Base-by-base conservation (phyloP, 108 stramenopile species). In the Nitzschia putrida region DNA sequence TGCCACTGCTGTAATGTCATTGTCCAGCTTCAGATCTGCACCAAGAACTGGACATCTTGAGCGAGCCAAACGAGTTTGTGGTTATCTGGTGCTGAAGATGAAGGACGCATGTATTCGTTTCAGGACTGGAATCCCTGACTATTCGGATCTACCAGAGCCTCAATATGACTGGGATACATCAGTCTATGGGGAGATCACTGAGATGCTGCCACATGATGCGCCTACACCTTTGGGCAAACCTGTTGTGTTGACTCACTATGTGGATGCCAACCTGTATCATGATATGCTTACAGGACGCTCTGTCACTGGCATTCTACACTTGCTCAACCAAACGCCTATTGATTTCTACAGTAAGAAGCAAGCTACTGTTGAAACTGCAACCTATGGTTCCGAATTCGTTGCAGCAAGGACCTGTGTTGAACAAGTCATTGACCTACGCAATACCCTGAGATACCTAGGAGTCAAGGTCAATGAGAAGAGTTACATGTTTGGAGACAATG, bases 221-320 rank as follows among this genome's bases (percentile, higher is more conserved):
- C 76, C 76, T 22, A 16, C n/a, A 11, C 70, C 80, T n/a, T 41
- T 61, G 8, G 74, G 74, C 12, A 66, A 59, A 26, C 6, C 29
- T 9, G 71, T 80, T 8, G 22, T 49, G 0, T 0, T 66, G 29
- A 71, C 49, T 7, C 45, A 12, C 13, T 80, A 72, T 34, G 54
- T 69, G 7, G 80, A 80, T 40, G 74, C 80, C 8, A 76, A 80
- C 37, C 57, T 76, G 5, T 59, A 20, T 18, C 53, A 54, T 20
- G 12, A 20, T 20, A 13, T 54, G 12, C 12, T 55, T 2, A 76
- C 69, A 3, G 68, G 75, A 13, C 40, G 41, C 21, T 69, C 75
- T n/a, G n/a, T n/a, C n/a, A n/a, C n/a, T n/a, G n/a, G n/a, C n/a
- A n/a, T n/a, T n/a, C n/a, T n/a, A n/a, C n/a, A n/a, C n/a, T n/a